A percentile compares a stretch with the other conserved stretches of the same genome.
phyloP scores from a whole-genome alignment of 2,329 filamentous ascomycete species.

The Achaetomium macrosporum region DNA sequence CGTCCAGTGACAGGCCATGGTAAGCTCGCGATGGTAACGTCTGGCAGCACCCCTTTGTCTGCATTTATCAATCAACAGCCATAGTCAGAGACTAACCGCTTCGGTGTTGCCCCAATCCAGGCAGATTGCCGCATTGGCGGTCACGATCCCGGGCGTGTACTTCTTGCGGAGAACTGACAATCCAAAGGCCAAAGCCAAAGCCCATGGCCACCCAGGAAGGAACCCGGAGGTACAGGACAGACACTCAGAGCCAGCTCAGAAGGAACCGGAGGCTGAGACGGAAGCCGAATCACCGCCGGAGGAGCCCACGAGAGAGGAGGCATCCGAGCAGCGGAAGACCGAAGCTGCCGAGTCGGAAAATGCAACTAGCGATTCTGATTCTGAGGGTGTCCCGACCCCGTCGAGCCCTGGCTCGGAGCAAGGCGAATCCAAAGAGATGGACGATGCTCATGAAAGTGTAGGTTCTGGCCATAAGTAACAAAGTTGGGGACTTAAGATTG shows the following conservation, averaged over 20 bases:
- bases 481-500: not conserved
- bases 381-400: not conserved
- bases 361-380: not conserved
- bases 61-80: not conserved
- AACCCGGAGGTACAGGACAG: not conserved
- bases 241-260: not conserved
- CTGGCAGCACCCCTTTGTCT: not conserved
- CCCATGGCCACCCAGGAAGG: conserved; percentile 20
- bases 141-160: conserved; percentile 15
- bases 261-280: not conserved
- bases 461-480: not conserved
- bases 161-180: conserved; percentile 12
- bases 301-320: not conserved
- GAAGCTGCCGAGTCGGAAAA: not conserved
- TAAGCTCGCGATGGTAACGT: conserved; percentile 5
- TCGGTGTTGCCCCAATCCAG: conserved; percentile 1
- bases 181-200: not conserved
- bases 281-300: not conserved
- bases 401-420: conserved; percentile 5
- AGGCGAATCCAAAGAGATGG: conserved; percentile 5
- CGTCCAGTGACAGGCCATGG: conserved; percentile 20
- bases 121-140: conserved; percentile 16
- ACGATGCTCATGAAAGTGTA: conserved; percentile 10
- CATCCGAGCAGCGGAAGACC: not conserved
- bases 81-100: not conserved